Evolutionary conservation across 2,329 filamentous ascomycete species (phyloP), one percentile per base, ranked within the genome.

Genomic region (Colletotrichum agaves): DNA sequence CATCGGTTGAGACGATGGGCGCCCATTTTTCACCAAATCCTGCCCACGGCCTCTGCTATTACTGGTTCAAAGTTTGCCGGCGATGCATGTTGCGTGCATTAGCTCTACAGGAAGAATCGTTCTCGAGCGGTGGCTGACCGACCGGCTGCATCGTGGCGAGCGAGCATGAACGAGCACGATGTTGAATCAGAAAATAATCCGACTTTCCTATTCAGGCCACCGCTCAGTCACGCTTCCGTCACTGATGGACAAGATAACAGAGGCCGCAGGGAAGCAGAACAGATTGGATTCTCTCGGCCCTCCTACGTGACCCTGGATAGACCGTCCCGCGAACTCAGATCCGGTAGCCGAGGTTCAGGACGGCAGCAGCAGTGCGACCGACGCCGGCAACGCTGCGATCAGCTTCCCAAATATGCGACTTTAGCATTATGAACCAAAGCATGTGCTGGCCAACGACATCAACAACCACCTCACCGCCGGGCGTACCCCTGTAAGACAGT

Each of bases 1-100:
- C 43, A 27, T 35, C 47, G 57, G 15, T 47, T 41, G 37, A 21
- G 19, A 65, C n/a, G 21, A 33, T 47, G 33, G 57, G 7, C n/a
- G 4, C 11, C 19, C 19, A 27, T 21, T 37, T 12, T 7, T 27
- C 27, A n/a, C n/a, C 63, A 17, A 27, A 21, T 39, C 19, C 15
- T 37, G 61, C 12, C 12, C 47, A 61, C 31, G 13, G 13, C 21
- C 41, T 37, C 17, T 57, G 23, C 46, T 15, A 49, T n/a, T 19
- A 49, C 21, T 19, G 46, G 46, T 23, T 49, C 46, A 47, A 55
- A 12, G 39, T 33, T 46, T 62, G 61, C 56, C 50, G 33, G 41
- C 39, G 50, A 43, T 68, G 61, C 61, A 60, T 53, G 33, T 10
- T 31, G 47, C 65, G 60, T 53, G 61, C 61, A 31, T 60, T 68